Evolutionary conservation across 2,329 filamentous ascomycete genomes (phyloP), one percentile per base, ranked within the genome.

Genomic region (Diplodia corticola): DNA sequence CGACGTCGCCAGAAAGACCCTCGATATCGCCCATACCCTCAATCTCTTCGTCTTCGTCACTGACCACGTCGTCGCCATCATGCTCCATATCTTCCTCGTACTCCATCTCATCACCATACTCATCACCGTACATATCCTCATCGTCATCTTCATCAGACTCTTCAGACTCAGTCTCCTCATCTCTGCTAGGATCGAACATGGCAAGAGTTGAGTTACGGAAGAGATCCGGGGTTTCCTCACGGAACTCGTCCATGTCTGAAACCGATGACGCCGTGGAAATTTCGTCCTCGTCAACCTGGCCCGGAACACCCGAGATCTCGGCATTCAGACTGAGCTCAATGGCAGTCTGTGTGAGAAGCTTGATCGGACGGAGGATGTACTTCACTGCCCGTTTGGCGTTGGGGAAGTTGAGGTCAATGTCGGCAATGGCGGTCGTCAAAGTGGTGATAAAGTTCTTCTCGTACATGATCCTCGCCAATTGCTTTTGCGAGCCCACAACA

Each of bases 201-300:
- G 95, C 94, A 24, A 99, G 83, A 1, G 96, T 92, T 1, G 95
- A 98, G 77, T 98, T 97, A 63, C 96, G 91, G 81, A 97, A 98
- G 22, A 99, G 85, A 79, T 99, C 95, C 33, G 96, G 95, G 5
- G 96, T 99, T 76, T 98, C 95, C 66, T 81, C 80, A 40, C 78
- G 77, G 26, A 92, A 89, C 68, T 93, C 91, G 48, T 93, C 91
- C 60, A 93, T 82, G 69, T 97, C 93, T 12, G 94, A 97, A 26
- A 96, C 87, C 0, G 94, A 97, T 4, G 93, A 96, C 3, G 91
- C 88, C 12, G 92, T 95, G 1, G 89, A 89, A 53, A 97, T 91
- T 53, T 97, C 93, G 69, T 97, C 93, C 55, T 96, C 93, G 28
- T 91, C 89, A 10, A 73, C 77, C 54, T 89, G 88, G 5, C 88